Evolutionary conservation across 148 eudicot species (phyloP).

Genomic region (Cornus florida): DNA sequence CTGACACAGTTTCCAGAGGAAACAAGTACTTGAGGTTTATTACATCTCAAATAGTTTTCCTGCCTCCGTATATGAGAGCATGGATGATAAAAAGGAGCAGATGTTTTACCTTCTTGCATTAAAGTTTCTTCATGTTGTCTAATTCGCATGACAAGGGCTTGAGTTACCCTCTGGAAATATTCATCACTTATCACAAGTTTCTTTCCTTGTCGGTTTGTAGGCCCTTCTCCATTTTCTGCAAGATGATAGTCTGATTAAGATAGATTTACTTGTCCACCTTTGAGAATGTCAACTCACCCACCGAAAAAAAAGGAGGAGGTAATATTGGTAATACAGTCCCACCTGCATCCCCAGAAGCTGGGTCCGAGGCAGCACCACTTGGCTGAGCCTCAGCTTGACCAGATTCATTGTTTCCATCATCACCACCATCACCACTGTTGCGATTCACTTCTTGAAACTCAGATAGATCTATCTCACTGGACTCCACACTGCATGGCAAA

Average conservation of each 20-base stretch:
- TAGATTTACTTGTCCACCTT: background rate
- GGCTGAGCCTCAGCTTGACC: conserved; percentile 45
- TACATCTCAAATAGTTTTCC: background rate
- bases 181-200: conserved; percentile 84
- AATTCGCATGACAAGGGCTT: conserved; percentile 82
- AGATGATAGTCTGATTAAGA: background rate
- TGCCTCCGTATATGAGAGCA: background rate
- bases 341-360: conserved; percentile 51
- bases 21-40: background rate
- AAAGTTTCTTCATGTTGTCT: conserved; percentile 84
- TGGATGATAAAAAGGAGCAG: background rate
- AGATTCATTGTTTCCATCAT: conserved; percentile 33
- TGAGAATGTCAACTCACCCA: background rate
- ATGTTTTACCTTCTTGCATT: conserved; percentile 55
- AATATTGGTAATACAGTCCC: conserved; percentile 10
- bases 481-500: conserved; percentile 79
- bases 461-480: conserved; percentile 88
- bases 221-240: conserved; percentile 54
- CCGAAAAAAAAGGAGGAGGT: background rate
- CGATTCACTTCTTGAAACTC: conserved; percentile 76
- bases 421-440: conserved; percentile 37
- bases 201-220: conserved; percentile 51
- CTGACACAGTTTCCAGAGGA: background rate
- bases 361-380: conserved; percentile 35
- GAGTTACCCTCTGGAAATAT: conserved; percentile 85